Evolutionary conservation across 2,329 filamentous ascomycete species (phyloP), one percentile per base, ranked within the genome.

Genomic region (Trichoderma sp.): DNA sequence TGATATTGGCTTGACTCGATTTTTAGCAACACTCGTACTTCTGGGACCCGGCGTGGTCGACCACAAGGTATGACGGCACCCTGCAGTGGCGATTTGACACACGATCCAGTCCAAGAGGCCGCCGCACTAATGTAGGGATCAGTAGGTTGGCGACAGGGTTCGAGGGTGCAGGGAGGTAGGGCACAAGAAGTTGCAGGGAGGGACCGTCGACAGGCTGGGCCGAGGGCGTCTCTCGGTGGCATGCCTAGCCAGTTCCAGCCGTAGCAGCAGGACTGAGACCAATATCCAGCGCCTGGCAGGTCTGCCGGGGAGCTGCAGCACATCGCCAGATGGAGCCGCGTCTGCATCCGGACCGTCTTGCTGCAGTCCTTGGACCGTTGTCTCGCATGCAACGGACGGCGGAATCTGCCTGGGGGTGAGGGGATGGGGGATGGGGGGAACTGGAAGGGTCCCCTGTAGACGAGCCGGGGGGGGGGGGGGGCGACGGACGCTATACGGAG

Each of bases 31-130:
- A 19, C 30, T 52, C 28, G 50, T 28, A 51, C 26, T 52, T 52
- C 19, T 34, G 30, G 50, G n/a, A 60, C 26, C 51, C 51, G 28
- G 57, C 45, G 52, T 52, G 54, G 57, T 57, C 55, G 57, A 66
- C 30, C 41, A 34, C 45, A 26, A 41, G 26, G 60, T 66, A 66
- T 69, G 67, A 68, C 67, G 60, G 67, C 66, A 65, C 58, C 65
- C 52, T 67, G 69, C 62, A 67, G 68, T 52, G 59, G 62, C 65
- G 55, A 66, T 54, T 62, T 55, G 57, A 61, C 34, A 63, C 50
- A 61, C 28, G 41, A 51, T 65, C 63, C 48, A 65, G 34, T 39
- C 34, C 34, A 39, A 39, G 62, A 61, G 63, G 41, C 57, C 50
- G 57, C 63, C 44, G 63, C 63, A 65, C 63, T 65, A 65, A 65